Base-by-base conservation (phyloP, 306 rosid species). In the Herpetospermum pedunculosum region DNA sequence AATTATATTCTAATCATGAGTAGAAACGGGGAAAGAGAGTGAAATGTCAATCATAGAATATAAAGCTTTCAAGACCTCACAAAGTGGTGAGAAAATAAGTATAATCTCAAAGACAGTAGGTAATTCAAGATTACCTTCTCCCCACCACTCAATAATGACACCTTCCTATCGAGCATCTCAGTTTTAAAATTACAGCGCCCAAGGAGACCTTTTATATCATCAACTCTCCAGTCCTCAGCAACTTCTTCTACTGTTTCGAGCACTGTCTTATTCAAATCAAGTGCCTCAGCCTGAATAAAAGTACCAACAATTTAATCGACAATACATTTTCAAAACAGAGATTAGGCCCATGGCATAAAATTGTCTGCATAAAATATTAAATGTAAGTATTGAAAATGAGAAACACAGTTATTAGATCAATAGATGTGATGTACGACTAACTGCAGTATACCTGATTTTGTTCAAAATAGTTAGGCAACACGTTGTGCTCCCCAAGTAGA, bases 111-210 rank as follows among this genome's bases (percentile, higher is more conserved):
- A 15, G 50, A 48, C 32, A 26, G 48, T 46, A 76, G 26, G 38
- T 26, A 55, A 34, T 26, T 69, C 46, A n/a, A 76, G 21, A 70
- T 57, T 87, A 91, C 98, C 97, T 94, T 94, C 95, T 94, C 98
- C 53, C 98, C 98, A 79, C 97, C 98, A 79, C 98, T 94, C 79
- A 94, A 80, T 26, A 91, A 87, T 52, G 97, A 88, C 83, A 94
- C 96, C 82, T 86, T 91, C 72, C 96, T 90, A 73, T 94, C 97
- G 83, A 94, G 98, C 97, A 91, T 94, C 75, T 91, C 95, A 26
- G 92, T 72, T 82, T 94, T 94, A 82, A 94, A 91, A 85, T 94
- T 94, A 83, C 98, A 94, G 68, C 98, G 98, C 53, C 98, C 98
- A 67, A 94, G 96, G 78, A 94, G 98, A 73, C 97, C 98, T 81